Conservation (phyloP, 2,329 filamentous ascomycete species). For the Ophiocordyceps camponoti-saundersi region DNA sequence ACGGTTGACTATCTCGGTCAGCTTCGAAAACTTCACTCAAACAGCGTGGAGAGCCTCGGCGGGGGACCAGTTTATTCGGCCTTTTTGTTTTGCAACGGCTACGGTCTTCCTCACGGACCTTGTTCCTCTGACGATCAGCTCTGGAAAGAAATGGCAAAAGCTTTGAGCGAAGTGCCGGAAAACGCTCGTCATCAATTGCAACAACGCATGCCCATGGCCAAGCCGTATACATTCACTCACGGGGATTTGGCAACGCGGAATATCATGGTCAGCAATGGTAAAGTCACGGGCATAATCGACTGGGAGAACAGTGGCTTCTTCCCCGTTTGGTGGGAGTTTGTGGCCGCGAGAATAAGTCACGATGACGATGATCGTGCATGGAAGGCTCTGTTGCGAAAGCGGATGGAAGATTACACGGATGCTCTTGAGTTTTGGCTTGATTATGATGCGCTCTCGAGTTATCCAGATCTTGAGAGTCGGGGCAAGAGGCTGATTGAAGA, state of each 20-base stretch:
- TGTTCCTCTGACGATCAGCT: constrained; percentile 2
- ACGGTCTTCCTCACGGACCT: constrained; percentile 3
- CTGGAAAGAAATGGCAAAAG: constrained; percentile 2
- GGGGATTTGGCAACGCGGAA: constrained; percentile 18
- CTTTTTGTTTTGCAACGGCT: constrained; percentile 1
- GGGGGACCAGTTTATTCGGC: constrained; percentile 1
- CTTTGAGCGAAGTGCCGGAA: constrained; percentile 1
- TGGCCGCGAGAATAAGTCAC: constrained; percentile 11
- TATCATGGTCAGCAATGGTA: constrained; percentile 19
- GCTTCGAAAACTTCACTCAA: constrained; percentile 3
- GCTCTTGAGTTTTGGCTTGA: constrained; percentile 1
- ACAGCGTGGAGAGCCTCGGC: constrained; percentile 1
- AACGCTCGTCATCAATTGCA: constrained; percentile 1
- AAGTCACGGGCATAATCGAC: constrained; percentile 20
- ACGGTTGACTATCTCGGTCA: constrained; percentile 4
- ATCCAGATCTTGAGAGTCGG: not conserved
- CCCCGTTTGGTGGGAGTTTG: constrained; percentile 22
- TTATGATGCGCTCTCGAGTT: constrained; percentile 1
- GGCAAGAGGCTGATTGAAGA: not conserved
- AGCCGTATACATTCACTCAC: constrained; percentile 17
- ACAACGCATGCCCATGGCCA: constrained; percentile 4
- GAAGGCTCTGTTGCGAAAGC: constrained; percentile 4
- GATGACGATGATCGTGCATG: constrained; percentile 7
- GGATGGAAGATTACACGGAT: not conserved
- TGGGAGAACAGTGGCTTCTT: constrained; percentile 20